Evolutionary conservation across 305 asterid genomes (phyloP).

Genomic region (Solanum aculeatissimum): DNA sequence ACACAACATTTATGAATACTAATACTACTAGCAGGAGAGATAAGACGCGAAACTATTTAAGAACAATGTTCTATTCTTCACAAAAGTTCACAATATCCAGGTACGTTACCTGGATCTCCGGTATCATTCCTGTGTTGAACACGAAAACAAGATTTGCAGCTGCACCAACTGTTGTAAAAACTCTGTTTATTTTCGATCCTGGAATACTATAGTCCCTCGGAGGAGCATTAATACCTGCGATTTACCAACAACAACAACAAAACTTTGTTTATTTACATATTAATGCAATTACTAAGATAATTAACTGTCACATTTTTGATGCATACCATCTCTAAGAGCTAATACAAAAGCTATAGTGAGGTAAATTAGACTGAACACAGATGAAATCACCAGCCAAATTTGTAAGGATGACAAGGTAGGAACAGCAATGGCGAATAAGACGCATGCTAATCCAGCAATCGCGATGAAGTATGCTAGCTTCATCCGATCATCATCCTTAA

Average conservation of each 20-base stretch:
- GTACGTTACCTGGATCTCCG: slow-evolving; percentile 75
- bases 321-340: slow-evolving; percentile 74
- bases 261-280: not conserved
- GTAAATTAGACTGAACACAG: slow-evolving; percentile 61
- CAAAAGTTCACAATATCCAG: not conserved
- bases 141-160: slow-evolving; percentile 79
- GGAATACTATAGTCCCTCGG: slow-evolving; percentile 66
- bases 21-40: too few relatives aligned
- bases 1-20: not conserved
- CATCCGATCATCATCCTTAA: slow-evolving; percentile 41
- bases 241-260: not conserved
- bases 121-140: slow-evolving; percentile 97
- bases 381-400: slow-evolving; percentile 72
- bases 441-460: slow-evolving; percentile 64
- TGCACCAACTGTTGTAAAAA: slow-evolving; percentile 70
- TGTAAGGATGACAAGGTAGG: slow-evolving; percentile 88
- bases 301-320: not conserved
- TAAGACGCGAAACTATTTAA: too few relatives aligned
- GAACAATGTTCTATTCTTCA: not conserved
- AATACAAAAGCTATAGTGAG: slow-evolving; percentile 46
- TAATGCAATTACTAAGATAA: not conserved
- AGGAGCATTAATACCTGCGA: slow-evolving; percentile 61
- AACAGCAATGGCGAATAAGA: slow-evolving; percentile 56
- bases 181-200: slow-evolving; percentile 31
- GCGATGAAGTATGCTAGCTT: slow-evolving; percentile 71